Percentiles rank a stretch among this genome's conserved stretches.
These are phyloP conservation scores for Rostrohypoxylon terebratum DNA, from an alignment of 495 filamentous ascomycete species.

Conservation along the genomic window DNA sequence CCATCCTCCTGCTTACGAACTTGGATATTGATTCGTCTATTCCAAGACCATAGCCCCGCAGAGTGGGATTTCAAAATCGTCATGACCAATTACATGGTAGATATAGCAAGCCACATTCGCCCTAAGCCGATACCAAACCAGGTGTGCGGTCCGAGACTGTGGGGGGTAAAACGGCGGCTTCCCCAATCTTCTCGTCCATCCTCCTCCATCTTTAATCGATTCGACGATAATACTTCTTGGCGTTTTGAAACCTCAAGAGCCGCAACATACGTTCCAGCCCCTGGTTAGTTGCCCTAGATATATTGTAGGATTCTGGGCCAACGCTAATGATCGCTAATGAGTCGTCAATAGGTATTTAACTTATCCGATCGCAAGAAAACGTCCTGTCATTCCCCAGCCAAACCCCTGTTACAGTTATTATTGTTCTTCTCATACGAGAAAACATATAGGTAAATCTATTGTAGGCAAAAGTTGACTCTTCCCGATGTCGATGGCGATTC, in stretches of 20 bases:
- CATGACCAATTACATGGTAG: conserved; percentile 1
- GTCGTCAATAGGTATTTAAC: background rate
- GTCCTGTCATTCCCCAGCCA: background rate
- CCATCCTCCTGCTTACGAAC: conserved; percentile 18
- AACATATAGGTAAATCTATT: background rate
- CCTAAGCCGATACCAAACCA: background rate
- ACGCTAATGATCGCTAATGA: background rate
- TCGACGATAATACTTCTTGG: conserved; percentile 3
- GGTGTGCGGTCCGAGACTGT: background rate
- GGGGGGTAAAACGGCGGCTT: background rate
- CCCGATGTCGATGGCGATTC: background rate
- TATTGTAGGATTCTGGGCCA: background rate
- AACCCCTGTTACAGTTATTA: background rate
- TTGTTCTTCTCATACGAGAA: background rate
- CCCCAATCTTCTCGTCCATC: background rate
- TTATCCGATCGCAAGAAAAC: background rate
- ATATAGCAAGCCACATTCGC: background rate
- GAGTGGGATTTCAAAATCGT: conserved; percentile 5
- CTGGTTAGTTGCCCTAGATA: background rate
- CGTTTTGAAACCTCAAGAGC: conserved; percentile 3
- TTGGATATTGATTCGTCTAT: conserved; percentile 19
- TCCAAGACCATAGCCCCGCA: background rate
- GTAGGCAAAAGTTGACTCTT: background rate
- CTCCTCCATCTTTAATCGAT: background rate
- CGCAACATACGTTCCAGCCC: conserved; percentile 1